Base-by-base conservation (phyloP, 495 filamentous ascomycete species). In the Ramalina intermedia region DNA sequence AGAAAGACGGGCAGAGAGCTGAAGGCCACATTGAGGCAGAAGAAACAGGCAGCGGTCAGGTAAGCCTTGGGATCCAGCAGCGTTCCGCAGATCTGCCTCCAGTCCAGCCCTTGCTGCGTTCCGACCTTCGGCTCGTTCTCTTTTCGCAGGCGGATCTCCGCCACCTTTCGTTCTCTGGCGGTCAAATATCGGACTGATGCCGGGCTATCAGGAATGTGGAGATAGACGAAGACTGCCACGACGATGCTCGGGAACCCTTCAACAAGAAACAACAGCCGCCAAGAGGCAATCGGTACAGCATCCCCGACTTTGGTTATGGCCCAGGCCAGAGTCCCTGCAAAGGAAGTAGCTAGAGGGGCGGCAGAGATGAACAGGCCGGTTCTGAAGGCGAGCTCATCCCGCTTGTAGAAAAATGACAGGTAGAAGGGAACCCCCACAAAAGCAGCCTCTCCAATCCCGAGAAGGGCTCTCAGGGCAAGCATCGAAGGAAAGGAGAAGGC, bases 291-390 rank as follows among this genome's bases (percentile, higher is more conserved):
- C 67, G 74, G 12, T 62, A 69, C 41, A 62, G 51, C 42, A 52
- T 64, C 47, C 59, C 73, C 66, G 51, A 70, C 38, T 42, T 65
- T 72, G 47, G 74, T 70, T 41, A 80, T 78, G 29, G 70, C 42
- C 72, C 74, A 81, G 16, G 78, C 78, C 9, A 81, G 63, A 52
- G 66, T 69, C 6, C 84, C 82, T 11, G 82, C 81, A 56, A 89
- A 89, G 6, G 80, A 81, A 5, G 72, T 77, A 17, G 78, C 78
- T 33, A 81, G 55, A 0, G 78, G 78, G 4, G 78, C 78, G 0
- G 78, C 78, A 4, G 76, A 78, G 53, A 81, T 74, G 59, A 79
- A 78, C 1, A 80, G 61, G 23, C 76, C 78, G 37, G 71, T 76
- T 21, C 78, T 67, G 51, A 75, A 71, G 1, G 76, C 78, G n/a